Base-by-base conservation (phyloP, 116 monocot genomes). In the Trichopus zeylanicus region DNA sequence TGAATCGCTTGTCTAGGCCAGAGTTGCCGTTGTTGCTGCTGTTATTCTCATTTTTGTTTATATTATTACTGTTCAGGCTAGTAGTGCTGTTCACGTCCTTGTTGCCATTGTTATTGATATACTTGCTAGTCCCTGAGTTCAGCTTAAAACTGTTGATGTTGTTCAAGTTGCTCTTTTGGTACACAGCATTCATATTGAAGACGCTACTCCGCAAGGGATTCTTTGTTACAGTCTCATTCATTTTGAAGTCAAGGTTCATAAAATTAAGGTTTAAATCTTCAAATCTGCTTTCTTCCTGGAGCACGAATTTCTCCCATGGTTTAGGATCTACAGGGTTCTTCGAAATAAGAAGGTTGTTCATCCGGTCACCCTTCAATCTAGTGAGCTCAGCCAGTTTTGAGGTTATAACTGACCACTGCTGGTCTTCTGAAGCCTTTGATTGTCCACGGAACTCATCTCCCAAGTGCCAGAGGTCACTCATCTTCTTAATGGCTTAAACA, bases 371-470 rank as follows among this genome's bases (percentile, higher is more conserved):
- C 27, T 73, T 81, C 30, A 77, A 61, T 46, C 76, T 76, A 18
- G 80, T 73, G 21, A 87, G 28, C 73, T 90, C 90, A 10, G 95
- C 81, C 55, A 95, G 68, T 63, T 90, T 95, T 18, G 90, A 90
- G 22, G 87, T 83, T 38, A 95, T 80, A 24, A 81, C 37, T 55
- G 80, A 75, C 95, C 95, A 95, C 60, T 89, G 83, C 29, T 84
- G 71, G 51, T 95, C 95, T 71, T 94, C 94, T 16, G 78, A 67
- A 15, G 72, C 75, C 78, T 79, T 95, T 29, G 84, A 55, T 31
- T 90, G 95, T 34, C 90, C 84, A 13, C 90, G 78, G 60, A 95
- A 81, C 67, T 95, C 95, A 60, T 95, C 78, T 6, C 87, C 95
- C 30, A 95, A 55, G 57, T 94, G 75, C 95, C 95, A 95, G 32